A percentile compares a stretch with the other conserved stretches of the same genome.
Evolutionary conservation across 2,329 filamentous ascomycete species (phyloP).

Genomic region (Aspergillus fructus): DNA sequence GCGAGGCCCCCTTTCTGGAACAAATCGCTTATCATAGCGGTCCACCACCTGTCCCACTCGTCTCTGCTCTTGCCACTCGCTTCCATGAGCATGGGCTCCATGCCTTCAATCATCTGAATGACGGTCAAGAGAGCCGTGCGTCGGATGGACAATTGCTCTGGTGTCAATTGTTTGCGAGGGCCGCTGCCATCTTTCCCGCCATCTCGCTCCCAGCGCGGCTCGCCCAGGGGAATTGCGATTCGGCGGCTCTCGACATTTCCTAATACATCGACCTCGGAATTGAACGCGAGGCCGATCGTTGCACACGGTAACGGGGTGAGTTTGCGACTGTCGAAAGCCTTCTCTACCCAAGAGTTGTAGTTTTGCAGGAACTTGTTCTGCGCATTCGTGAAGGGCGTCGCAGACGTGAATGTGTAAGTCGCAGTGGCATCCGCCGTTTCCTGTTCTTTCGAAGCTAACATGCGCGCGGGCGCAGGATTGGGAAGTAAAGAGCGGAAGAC

Average conservation of each 20-base stretch:
- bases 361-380: constrained; percentile 80
- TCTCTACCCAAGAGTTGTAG: constrained; percentile 79
- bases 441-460: constrained; percentile 61
- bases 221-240: constrained; percentile 81
- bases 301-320: constrained; percentile 76
- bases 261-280: constrained; percentile 75
- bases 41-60: constrained; percentile 89
- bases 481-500: constrained; percentile 79
- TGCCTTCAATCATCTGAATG: constrained; percentile 77
- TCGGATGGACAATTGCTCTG: constrained; percentile 71
- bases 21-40: constrained; percentile 81
- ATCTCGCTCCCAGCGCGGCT: constrained; percentile 84
- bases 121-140: constrained; percentile 78
- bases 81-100: constrained; percentile 80
- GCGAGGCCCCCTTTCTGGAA: constrained; percentile 74
- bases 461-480: constrained; percentile 64
- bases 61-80: constrained; percentile 83
- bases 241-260: constrained; percentile 70
- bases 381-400: constrained; percentile 76
- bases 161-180: constrained; percentile 55
- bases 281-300: constrained; percentile 69
- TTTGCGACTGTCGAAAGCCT: constrained; percentile 69
- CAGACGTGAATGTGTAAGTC: constrained; percentile 78
- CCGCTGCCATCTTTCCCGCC: constrained; percentile 33
- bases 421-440: constrained; percentile 67